Evolutionary conservation across 2,329 filamentous ascomycete species (phyloP), one percentile per base, ranked within the genome.

Genomic region (Xenosphaeropsis pyriputrescens): DNA sequence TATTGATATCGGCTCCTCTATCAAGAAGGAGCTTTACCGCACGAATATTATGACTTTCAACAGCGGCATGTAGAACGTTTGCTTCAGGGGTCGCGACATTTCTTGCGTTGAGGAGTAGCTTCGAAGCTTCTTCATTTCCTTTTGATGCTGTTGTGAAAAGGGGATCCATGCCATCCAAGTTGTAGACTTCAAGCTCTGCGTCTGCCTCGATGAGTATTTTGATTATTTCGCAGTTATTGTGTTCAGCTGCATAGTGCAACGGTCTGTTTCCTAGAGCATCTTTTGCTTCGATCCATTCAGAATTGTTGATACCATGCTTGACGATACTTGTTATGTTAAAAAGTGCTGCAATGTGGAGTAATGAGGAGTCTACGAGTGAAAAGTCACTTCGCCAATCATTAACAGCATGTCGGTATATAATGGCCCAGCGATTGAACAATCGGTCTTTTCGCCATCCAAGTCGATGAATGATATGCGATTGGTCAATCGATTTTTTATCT

Each of bases 11-110:
- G n/a, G 37, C 42, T 12, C 38, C 45, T 39, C 35, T 43, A 36
- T 43, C 41, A 16, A 51, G 41, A 16, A 51, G 44, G 14, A 49
- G 38, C 16, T 41, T 37, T 11, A 54, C 42, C 16, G 53, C 39
- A 14, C 36, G 38, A 32, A 49, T 47, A 30, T 53, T 38, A 4
- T 51, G 49, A 34, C 34, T 35, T 19, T 50, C 29, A 18, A 50
- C 38, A 18, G 41, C 39, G 37, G 46, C 18, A 19, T 5, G 18
- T 41, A 38, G 50, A 32, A 44, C n/a, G 50, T 42, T 31, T 48
- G 39, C 19, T 39, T 48, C 22, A 29, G 7, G n/a, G 18, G 19
- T 36, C 18, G 12, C 15, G 18, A 18, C 18, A 3, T 31, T 12
- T 18, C 11, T 14, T 32, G 6, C n/a, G 11, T 32, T 11, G 11